Base-by-base conservation (phyloP, 2,329 filamentous ascomycete species). In the Fusarium coffeatum region DNA sequence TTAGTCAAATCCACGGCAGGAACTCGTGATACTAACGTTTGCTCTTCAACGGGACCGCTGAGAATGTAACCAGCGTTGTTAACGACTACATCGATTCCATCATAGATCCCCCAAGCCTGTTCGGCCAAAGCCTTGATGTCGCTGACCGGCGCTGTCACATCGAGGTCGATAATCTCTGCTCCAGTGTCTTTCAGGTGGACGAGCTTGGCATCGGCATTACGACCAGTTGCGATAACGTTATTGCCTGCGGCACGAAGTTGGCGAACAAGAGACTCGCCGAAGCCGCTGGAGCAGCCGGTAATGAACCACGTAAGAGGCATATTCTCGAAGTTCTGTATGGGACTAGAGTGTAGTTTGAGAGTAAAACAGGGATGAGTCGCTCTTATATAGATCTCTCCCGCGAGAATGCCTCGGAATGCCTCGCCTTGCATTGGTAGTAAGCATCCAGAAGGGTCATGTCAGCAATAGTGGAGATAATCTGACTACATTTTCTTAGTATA, bases 231-330 rank as follows among this genome's bases (percentile, higher is more conserved):
- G 54, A 83, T 80, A 18, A 83, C 79, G 18, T 80, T 78, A 46
- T 83, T 80, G 0, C 81, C 82, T 3, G 72, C 69, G 22, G 77
- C 74, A 12, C 79, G 71, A 37, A 83, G 76, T 50, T 80, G 77
- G 18, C 77, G 76, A 8, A 80, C 79, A 20, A 83, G 72, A 7
- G 73, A 50, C 40, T 79, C 74, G 16, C 82, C 82, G 40, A 84
- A 83, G 22, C 81, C 82, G 50, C 79, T 83, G 11, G 81, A 82
- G 68, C 80, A 82, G 47, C 81, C 82, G 2, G 82, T 84, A 41
- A 84, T 79, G 18, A 84, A 42, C 79, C 79, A 82, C 2, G 77
- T 80, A 2, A 55, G n/a, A 25, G 15, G 13, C 66, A 72, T 72
- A 11, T 34, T 40, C 0, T 2, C 6, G 2, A 2, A 16, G 18